These are phyloP conservation scores for Chrysoporthe cubensis DNA, from an alignment of 2,329 filamentous ascomycete genomes.

Conservation along the genomic window DNA sequence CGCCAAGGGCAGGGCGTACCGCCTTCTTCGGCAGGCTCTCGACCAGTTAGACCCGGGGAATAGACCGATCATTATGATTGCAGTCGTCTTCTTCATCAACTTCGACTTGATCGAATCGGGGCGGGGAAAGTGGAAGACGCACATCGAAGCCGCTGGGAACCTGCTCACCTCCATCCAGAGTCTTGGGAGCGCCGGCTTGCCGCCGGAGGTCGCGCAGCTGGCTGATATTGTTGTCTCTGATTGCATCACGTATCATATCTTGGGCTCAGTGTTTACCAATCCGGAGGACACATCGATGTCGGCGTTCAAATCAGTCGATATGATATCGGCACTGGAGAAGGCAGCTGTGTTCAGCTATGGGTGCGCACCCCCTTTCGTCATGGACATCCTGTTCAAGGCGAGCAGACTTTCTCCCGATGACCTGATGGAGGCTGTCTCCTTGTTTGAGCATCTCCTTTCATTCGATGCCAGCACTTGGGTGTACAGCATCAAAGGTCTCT, in stretches of 20 bases:
- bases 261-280: slow-evolving; percentile 48
- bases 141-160: slow-evolving; percentile 49
- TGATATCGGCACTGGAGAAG: slow-evolving; percentile 43
- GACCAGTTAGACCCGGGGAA: slow-evolving; percentile 42
- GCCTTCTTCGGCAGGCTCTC: slow-evolving; percentile 46
- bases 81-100: slow-evolving; percentile 54
- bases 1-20: slow-evolving; percentile 50
- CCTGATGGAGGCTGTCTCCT: slow-evolving; percentile 36
- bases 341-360: slow-evolving; percentile 51
- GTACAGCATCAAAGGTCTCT: slow-evolving; percentile 39
- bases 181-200: slow-evolving; percentile 5
- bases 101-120: slow-evolving; percentile 48
- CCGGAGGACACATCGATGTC: slow-evolving; percentile 29
- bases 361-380: slow-evolving; percentile 49
- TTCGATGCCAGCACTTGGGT: slow-evolving; percentile 50
- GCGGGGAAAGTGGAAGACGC: slow-evolving; percentile 34
- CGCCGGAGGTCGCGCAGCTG: slow-evolving; percentile 39
- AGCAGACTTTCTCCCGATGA: slow-evolving; percentile 43
- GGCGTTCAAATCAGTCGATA: slow-evolving; percentile 43
- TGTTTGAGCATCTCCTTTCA: slow-evolving; percentile 43
- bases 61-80: slow-evolving; percentile 44
- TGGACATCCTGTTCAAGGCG: slow-evolving; percentile 49
- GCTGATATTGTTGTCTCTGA: slow-evolving; percentile 53
- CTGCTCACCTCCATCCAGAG: slow-evolving; percentile 47
- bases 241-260: slow-evolving; percentile 54